Evolutionary conservation across 176 grass and related monocot genomes (phyloP).

Genomic region (Aegilops umbellulata): DNA sequence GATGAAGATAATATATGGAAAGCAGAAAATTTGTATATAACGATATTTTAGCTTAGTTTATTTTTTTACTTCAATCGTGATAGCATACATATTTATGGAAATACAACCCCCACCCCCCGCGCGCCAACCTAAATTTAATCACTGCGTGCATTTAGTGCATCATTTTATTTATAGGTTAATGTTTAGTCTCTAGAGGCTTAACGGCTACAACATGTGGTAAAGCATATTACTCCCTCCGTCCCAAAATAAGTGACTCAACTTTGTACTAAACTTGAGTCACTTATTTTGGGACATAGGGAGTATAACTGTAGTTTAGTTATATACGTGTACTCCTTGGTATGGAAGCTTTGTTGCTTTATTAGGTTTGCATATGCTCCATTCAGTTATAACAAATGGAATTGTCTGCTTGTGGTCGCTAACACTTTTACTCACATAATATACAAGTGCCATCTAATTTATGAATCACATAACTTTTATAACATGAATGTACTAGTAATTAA

Average conservation of each 20-base stretch:
- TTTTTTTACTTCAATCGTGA: too few relatives aligned
- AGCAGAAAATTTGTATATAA: background rate
- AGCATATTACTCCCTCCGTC: background rate
- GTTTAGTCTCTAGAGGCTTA: background rate
- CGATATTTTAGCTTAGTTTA: background rate
- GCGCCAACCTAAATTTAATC: too few relatives aligned
- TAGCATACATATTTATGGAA: background rate
- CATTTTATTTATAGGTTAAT: background rate
- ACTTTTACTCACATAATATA: background rate
- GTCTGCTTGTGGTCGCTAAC: background rate
- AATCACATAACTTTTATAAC: background rate
- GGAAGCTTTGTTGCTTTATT: background rate
- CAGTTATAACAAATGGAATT: background rate
- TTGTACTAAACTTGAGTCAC: too few relatives aligned
- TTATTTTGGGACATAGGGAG: too few relatives aligned
- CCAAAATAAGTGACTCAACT: too few relatives aligned
- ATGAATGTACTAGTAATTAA: background rate
- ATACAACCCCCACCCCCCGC: background rate
- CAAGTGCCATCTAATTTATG: background rate
- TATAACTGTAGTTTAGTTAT: background rate
- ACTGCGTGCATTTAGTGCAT: background rate
- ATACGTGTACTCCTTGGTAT: background rate
- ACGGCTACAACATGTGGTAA: background rate
- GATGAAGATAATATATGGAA: background rate
- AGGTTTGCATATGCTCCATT: background rate